Conservation (phyloP, 768 basidiomycete genomes). For the Paxillus rubicundulus region DNA sequence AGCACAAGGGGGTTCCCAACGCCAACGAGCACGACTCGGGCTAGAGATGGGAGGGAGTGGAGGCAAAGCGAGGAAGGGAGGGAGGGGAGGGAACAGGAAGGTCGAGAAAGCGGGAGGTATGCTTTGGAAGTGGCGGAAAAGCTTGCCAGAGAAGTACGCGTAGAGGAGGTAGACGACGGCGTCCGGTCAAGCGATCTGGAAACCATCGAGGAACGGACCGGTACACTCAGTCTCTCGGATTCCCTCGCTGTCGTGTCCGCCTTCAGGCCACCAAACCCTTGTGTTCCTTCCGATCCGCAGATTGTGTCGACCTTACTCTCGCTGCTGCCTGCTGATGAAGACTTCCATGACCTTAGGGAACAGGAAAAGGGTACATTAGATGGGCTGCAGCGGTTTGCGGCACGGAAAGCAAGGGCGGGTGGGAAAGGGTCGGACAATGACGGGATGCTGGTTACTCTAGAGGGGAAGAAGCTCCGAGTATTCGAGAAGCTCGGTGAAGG, state of each 20-base stretch:
- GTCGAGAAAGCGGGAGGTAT: constrained; percentile 36
- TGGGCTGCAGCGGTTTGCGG: constrained; percentile 69
- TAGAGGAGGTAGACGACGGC: constrained; percentile 18
- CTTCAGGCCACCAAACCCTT: constrained; percentile 81
- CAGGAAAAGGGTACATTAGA: constrained; percentile 60
- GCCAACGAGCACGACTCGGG: constrained; percentile 45
- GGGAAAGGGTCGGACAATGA: constrained; percentile 36
- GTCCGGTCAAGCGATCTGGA: constrained; percentile 11
- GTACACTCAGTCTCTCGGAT: constrained; percentile 62
- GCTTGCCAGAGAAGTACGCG: constrained; percentile 49
- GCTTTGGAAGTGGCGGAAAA: constrained; percentile 56
- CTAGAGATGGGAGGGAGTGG: constrained; percentile 34
- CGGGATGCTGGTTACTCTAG: constrained; percentile 56
- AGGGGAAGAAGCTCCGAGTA: constrained; percentile 64
- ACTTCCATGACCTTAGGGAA: constrained; percentile 57
- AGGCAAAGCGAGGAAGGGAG: constrained; percentile 15
- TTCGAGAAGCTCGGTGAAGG: constrained; percentile 93
- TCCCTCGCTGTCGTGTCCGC: constrained; percentile 57
- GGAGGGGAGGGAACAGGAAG: constrained; percentile 18
- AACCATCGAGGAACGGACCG: constrained; percentile 57
- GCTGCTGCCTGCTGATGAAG: constrained; percentile 55
- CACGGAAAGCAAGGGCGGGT: constrained; percentile 36
- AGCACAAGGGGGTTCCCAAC: constrained; percentile 50
- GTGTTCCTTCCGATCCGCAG: constrained; percentile 75
- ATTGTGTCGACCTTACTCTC: constrained; percentile 65